These are phyloP conservation scores for Cudoniella acicularis DNA, from an alignment of 495 filamentous ascomycete species.

Conservation along the genomic window DNA sequence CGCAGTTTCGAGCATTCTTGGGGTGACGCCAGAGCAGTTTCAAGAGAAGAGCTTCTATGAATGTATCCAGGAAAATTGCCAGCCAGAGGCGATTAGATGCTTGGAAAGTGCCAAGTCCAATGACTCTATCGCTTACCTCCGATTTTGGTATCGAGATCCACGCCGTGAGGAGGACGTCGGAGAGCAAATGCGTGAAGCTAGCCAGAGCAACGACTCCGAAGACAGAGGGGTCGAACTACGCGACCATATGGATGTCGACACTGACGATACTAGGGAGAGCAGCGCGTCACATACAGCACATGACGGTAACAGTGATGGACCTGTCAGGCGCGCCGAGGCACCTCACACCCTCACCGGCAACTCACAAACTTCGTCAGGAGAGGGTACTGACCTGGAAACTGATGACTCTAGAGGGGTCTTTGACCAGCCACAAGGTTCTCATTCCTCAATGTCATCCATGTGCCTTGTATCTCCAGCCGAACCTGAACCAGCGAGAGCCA, in stretches of 20 bases:
- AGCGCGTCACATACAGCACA: neutral
- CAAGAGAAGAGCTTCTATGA: conserved; percentile 75
- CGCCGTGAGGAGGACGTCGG: conserved; percentile 37
- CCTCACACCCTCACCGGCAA: neutral
- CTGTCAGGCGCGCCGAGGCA: neutral
- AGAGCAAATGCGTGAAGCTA: conserved; percentile 23
- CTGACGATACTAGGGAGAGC: neutral
- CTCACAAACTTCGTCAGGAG: conserved; percentile 6
- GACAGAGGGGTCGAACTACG: conserved; percentile 19
- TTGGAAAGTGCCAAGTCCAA: conserved; percentile 88
- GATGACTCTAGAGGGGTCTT: conserved; percentile 10
- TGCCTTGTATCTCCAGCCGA: neutral
- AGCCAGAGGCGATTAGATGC: conserved; percentile 69
- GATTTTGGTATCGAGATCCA: conserved; percentile 85
- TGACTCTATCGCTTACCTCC: conserved; percentile 87
- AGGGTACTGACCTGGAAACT: conserved; percentile 16
- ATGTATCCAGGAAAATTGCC: conserved; percentile 72
- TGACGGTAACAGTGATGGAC: neutral
- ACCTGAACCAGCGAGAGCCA: neutral
- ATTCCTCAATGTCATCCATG: conserved; percentile 16
- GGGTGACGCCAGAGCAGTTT: conserved; percentile 60
- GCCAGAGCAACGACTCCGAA: conserved; percentile 26
- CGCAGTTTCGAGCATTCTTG: conserved; percentile 68
- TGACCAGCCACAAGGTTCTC: conserved; percentile 6
- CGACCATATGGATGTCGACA: conserved; percentile 36